These are phyloP conservation scores for Quercus aquifolioides DNA, from an alignment of 306 rosid species.

Conservation along the genomic window DNA sequence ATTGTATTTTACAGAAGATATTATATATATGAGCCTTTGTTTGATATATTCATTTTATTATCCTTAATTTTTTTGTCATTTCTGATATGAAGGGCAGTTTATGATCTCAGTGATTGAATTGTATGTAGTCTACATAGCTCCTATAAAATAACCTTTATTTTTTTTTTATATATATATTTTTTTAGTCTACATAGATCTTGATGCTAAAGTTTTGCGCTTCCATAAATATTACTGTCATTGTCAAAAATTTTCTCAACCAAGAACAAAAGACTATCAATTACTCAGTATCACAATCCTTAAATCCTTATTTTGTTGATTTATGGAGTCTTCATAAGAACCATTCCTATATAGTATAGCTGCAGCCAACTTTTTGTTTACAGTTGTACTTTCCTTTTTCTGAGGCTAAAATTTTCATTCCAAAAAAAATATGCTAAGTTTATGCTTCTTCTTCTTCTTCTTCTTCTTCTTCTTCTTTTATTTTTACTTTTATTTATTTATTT, in stretches of 20 bases:
- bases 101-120: too few species aligned
- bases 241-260: too few species aligned
- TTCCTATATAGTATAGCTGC: neutral
- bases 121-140: too few species aligned
- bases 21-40: neutral
- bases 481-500: too few species aligned
- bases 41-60: neutral
- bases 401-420: neutral
- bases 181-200: too few species aligned
- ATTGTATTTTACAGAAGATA: neutral
- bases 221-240: too few species aligned
- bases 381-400: neutral
- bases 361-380: neutral
- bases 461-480: too few species aligned
- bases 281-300: neutral
- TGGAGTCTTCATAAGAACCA: neutral
- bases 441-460: neutral
- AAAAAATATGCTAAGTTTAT: neutral
- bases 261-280: too few species aligned
- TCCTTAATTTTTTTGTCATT: neutral
- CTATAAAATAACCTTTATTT: too few species aligned
- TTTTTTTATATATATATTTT: too few species aligned
- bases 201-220: too few species aligned
- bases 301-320: neutral
- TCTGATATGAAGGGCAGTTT: neutral